Percentiles rank a stretch among this genome's conserved stretches.
phyloP scores from a whole-genome alignment of 305 asterid genomes.

The Withania somnifera region DNA sequence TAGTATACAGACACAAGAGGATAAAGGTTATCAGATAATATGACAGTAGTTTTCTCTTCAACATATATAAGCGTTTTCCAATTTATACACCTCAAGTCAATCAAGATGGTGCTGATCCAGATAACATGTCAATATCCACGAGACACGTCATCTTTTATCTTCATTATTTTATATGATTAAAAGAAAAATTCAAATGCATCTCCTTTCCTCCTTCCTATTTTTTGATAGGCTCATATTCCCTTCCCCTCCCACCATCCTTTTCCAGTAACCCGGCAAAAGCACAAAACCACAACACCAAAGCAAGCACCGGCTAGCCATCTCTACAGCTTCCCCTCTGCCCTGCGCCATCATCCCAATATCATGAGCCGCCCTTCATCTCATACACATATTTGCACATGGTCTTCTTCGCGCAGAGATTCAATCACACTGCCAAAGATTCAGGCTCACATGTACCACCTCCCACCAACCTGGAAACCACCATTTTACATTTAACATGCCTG shows the following conservation, averaged over 20 bases:
- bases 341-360: background rate
- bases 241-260: background rate
- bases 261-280: background rate
- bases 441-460: background rate
- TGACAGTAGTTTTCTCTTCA: background rate
- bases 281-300: background rate
- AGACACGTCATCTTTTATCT: background rate
- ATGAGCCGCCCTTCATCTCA: background rate
- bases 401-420: background rate
- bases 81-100: background rate
- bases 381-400: background rate
- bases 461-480: background rate
- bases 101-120: background rate
- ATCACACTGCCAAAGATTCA: background rate
- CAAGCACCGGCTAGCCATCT: background rate
- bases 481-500: background rate
- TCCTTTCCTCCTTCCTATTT: background rate
- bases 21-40: background rate
- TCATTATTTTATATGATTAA: background rate
- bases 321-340: background rate
- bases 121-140: background rate
- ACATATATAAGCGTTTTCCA: background rate
- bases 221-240: background rate
- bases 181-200: background rate
- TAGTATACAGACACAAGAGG: background rate